Percentiles rank a stretch among this genome's conserved stretches.
These are phyloP conservation scores for Syzygium aromaticum DNA, from an alignment of 345 rosid genomes.

Conservation along the genomic window DNA sequence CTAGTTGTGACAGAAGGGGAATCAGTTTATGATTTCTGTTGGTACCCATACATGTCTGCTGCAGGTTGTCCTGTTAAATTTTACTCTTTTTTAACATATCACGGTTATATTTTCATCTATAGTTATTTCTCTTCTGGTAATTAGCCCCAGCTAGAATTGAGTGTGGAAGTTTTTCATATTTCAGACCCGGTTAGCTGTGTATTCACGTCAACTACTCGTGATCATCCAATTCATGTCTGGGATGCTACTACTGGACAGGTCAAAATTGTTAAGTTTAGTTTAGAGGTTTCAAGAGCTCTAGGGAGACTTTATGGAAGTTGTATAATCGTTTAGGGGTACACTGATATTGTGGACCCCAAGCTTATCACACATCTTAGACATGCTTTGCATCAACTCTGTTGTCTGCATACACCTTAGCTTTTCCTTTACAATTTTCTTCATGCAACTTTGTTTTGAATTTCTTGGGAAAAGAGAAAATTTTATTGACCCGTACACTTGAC, in stretches of 20 bases:
- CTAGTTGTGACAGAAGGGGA: conserved; percentile 76
- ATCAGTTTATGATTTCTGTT: conserved; percentile 78
- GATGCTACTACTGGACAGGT: conserved; percentile 92
- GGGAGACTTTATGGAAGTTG: background rate
- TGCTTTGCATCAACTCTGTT: background rate
- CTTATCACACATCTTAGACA: background rate
- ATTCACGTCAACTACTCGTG: conserved; percentile 73
- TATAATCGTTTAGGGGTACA: background rate
- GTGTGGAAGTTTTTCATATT: conserved; percentile 4
- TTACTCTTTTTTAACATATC: background rate
- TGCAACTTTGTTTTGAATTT: background rate
- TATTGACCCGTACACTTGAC: background rate
- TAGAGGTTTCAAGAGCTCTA: background rate
- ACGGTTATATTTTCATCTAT: background rate
- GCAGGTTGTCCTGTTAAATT: conserved; percentile 40
- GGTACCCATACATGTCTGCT: conserved; percentile 87
- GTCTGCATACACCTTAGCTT: background rate
- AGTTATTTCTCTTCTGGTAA: background rate
- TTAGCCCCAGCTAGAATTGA: conserved; percentile 3
- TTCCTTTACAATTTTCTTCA: background rate
- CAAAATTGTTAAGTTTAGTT: background rate
- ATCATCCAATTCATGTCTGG: conserved; percentile 98
- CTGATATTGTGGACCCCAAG: background rate
- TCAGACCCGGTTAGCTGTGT: conserved; percentile 79
- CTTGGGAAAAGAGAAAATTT: background rate